Evolutionary conservation across 179 eudicot species (phyloP).

Genomic region (Corrigiola litoralis): DNA sequence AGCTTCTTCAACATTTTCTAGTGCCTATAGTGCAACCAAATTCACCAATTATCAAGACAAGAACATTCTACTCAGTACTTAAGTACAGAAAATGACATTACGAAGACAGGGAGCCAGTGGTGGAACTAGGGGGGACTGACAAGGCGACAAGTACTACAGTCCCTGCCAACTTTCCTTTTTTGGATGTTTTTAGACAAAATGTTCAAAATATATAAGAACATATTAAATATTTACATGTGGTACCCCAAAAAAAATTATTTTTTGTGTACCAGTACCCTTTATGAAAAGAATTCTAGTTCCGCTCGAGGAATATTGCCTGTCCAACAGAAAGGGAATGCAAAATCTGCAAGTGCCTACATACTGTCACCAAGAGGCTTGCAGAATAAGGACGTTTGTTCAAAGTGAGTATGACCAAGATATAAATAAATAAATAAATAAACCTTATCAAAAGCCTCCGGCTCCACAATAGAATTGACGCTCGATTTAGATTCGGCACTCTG

Average conservation of each 20-base stretch:
- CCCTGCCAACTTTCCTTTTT: no score
- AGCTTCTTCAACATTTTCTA: conserved; percentile 92
- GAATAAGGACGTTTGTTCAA: not conserved
- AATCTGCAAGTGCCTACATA: not conserved
- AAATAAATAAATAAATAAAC: conserved; percentile 27
- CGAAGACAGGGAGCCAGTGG: no score
- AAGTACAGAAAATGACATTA: not conserved
- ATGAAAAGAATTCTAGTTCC: no score
- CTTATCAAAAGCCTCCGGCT: conserved; percentile 62
- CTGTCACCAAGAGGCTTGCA: not conserved
- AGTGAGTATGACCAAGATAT: not conserved
- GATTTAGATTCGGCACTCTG: conserved; percentile 27
- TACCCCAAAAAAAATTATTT: no score
- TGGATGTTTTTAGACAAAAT: no score
- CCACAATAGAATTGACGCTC: conserved; percentile 33
- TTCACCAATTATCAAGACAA: conserved; percentile 1
- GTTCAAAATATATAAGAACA: no score
- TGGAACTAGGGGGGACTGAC: no score
- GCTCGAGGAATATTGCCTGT: no score
- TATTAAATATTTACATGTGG: no score
- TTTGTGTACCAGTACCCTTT: no score
- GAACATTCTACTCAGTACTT: not conserved
- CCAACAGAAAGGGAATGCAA: no score
- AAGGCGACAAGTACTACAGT: no score
- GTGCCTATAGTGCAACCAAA: conserved; percentile 48